Base-by-base conservation (phyloP, 2,329 filamentous ascomycete genomes). In the Colletotrichum sp. region DNA sequence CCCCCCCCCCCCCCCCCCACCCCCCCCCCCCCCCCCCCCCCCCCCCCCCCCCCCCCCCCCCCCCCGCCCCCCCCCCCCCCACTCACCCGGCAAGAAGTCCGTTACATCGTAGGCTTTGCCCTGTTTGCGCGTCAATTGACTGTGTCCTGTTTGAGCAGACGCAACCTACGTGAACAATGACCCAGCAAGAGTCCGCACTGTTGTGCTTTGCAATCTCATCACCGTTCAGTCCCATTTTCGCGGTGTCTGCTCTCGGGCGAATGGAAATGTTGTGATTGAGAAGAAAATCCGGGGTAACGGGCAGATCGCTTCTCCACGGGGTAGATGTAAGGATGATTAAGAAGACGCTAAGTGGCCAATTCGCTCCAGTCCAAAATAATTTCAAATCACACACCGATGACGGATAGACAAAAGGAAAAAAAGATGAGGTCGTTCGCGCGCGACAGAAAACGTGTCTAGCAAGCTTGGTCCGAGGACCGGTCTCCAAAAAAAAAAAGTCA, bases 31-130 rank as follows among this genome's bases (percentile, higher is more conserved):
- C n/a, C n/a, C n/a, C n/a, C n/a, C n/a, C n/a, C n/a, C n/a, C n/a
- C n/a, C n/a, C n/a, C n/a, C n/a, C n/a, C n/a, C n/a, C n/a, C n/a
- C n/a, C n/a, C n/a, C n/a, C n/a, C n/a, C n/a, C n/a, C n/a, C n/a
- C n/a, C n/a, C n/a, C n/a, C n/a, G n/a, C n/a, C n/a, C n/a, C n/a
- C n/a, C n/a, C n/a, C n/a, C n/a, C n/a, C n/a, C n/a, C n/a, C 16
- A 82, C 85, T 69, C 83, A 93, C 93, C 93, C 70, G 94, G 94
- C n/a, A 98, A 86, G 83, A 97, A 97, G 59, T 96, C 94, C 6
- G 95, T 98, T 74, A 98, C 95, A 88, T 98, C 95, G 87, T 98
- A 98, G 73, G 93, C 95, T 85, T 94, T 94, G 76, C 95, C 91
- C 89, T 93, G 78, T n/a, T 76, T 28, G 63, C n/a, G 39, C 65